These are phyloP conservation scores for Mycena metata DNA, from an alignment of 768 basidiomycete genomes.

Conservation along the genomic window DNA sequence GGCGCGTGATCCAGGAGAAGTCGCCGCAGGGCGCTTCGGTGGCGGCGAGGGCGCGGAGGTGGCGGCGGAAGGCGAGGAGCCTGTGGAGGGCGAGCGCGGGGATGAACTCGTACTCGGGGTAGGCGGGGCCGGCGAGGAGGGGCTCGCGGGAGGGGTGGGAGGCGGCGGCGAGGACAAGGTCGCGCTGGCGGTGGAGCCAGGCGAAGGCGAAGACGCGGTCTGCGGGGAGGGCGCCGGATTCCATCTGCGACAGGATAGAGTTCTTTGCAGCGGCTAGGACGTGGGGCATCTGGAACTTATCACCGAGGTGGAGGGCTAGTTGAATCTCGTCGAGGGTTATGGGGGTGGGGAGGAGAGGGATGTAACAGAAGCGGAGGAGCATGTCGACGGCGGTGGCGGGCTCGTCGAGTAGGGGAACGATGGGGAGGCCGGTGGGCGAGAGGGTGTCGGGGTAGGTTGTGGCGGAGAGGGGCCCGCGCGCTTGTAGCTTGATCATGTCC, in stretches of 20 bases:
- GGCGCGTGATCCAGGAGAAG: conserved; percentile 1
- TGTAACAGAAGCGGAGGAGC: not conserved
- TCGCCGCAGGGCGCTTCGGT: not conserved
- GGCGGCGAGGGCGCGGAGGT: not conserved
- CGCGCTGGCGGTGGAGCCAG: conserved; percentile 1
- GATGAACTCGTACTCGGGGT: not conserved
- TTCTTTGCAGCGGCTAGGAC: not conserved
- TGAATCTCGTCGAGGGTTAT: not conserved
- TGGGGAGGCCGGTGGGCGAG: conserved; percentile 1
- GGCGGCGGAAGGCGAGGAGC: not conserved
- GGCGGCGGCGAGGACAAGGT: not conserved
- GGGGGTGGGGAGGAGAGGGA: not conserved
- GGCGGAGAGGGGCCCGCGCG: not conserved
- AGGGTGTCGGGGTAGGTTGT: not conserved
- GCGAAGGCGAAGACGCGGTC: not conserved
- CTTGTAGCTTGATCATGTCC: not conserved
- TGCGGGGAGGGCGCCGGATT: not conserved
- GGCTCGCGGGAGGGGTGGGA: too few relatives aligned
- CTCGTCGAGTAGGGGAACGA: not conserved
- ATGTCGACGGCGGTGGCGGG: not conserved
- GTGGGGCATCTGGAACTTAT: not conserved
- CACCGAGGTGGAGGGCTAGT: not conserved
- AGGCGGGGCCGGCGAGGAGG: not conserved
- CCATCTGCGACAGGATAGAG: not conserved
- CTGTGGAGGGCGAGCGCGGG: not conserved